Evolutionary conservation across 768 basidiomycete species (phyloP), one percentile per base, ranked within the genome.

Genomic region (Brasilioporus rufonigricans): DNA sequence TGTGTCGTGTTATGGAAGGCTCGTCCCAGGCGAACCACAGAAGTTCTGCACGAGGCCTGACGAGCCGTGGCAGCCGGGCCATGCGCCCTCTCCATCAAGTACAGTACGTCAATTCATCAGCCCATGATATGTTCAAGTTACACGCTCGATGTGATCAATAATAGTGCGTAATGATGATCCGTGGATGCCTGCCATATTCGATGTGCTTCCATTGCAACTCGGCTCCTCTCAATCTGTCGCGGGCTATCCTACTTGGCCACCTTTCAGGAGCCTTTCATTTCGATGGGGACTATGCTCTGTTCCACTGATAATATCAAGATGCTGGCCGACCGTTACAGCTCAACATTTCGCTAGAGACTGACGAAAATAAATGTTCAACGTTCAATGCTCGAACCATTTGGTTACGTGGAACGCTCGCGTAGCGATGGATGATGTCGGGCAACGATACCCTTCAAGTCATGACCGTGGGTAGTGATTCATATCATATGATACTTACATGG

Each of bases 391-490:
- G 16, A 3, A 18, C 24, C 10, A 16, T 18, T 27, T 3, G 43
- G 43, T 29, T 27, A 13, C 44, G 31, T 23, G n/a, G 31, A 46
- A 4, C 44, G n/a, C n/a, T 19, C 6, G n/a, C 5, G n/a, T 24
- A 27, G 27, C 8, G 43, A 18, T 27, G 16, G 13, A 23, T n/a
- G 35, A 24, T 4, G 33, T n/a, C 33, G 12, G 33, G 33, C 11
- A 11, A 33, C 33, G 3, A n/a, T 38, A 7, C 48, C 39, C 39
- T 33, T 2, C 18, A 32, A 55, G 29, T 44, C 29, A 29, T 26
- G 29, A 19, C 62, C 62, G 40, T 32, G 26, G 41, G 24, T 44
- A 27, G 4, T 40, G 40, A 49, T 44, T 41, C 33, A 14, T 23
- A 49, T 46, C 50, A 19, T 29, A 3, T 29, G 11, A 11, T 44